Conservation (phyloP, 345 rosid species). For the Carallia brachiata region DNA sequence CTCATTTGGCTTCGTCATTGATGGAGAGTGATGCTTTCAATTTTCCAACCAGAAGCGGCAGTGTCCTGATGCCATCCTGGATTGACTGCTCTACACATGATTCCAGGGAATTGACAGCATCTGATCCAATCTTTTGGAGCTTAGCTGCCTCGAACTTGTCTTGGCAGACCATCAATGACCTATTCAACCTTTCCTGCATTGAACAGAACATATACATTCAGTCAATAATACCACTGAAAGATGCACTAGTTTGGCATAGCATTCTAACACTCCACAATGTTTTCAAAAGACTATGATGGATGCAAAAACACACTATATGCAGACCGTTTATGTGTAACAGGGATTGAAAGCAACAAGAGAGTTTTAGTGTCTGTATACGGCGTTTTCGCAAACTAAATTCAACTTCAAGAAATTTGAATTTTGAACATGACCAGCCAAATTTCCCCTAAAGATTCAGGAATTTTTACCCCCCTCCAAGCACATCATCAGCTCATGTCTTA, state of each 20-base stretch:
- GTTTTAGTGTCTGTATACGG: no score
- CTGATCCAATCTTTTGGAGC: conserved; percentile 55
- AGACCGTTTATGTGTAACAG: no score
- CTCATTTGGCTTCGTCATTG: conserved; percentile 17
- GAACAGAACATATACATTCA: not conserved
- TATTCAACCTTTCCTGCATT: conserved; percentile 73
- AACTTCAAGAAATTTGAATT: no score
- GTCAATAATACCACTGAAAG: not conserved
- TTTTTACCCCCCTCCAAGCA: no score
- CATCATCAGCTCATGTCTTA: no score
- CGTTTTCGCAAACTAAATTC: no score
- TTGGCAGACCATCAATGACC: conserved; percentile 89
- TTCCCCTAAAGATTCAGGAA: no score
- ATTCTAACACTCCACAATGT: no score
- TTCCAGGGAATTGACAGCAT: conserved; percentile 57
- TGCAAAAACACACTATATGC: no score
- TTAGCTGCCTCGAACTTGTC: conserved; percentile 76
- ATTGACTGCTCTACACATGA: conserved; percentile 72
- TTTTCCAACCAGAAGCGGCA: conserved; percentile 70
- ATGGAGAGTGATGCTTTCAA: conserved; percentile 38
- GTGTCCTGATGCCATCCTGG: conserved; percentile 53
- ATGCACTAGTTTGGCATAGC: not conserved
- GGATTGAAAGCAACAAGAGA: no score
- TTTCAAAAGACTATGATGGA: no score
- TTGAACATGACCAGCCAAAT: no score